Conservation (phyloP, 352 stramenopile genomes). For the Phytophthora boehmeriae region DNA sequence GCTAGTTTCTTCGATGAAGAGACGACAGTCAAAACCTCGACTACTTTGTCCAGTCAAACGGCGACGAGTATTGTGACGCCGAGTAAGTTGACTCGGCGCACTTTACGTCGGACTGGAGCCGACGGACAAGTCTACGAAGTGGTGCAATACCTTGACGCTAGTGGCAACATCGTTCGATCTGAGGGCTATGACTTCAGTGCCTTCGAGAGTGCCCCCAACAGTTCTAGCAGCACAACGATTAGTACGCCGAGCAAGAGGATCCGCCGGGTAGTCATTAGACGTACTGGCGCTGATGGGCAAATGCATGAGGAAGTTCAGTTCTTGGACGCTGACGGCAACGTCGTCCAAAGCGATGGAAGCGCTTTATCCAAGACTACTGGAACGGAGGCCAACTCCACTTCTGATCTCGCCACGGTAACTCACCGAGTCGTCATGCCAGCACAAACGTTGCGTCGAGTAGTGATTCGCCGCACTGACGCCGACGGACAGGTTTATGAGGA, state of each 20-base stretch:
- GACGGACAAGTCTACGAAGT: constrained; percentile 24
- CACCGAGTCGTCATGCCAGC: constrained; percentile 10
- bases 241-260: constrained; percentile 30
- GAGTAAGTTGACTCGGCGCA: constrained; percentile 17
- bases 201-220: constrained; percentile 6
- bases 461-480: constrained; percentile 12
- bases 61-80: constrained; percentile 26
- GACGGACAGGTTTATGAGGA: constrained; percentile 14
- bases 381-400: constrained; percentile 4
- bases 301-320: constrained; percentile 29
- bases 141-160: constrained; percentile 31
- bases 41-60: not conserved
- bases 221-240: constrained; percentile 1
- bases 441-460: constrained; percentile 16
- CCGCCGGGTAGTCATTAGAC: constrained; percentile 24
- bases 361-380: constrained; percentile 7
- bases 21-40: not conserved
- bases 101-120: constrained; percentile 25
- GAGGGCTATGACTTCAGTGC: constrained; percentile 16
- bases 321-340: constrained; percentile 28
- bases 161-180: constrained; percentile 26
- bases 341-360: constrained; percentile 19
- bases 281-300: constrained; percentile 24
- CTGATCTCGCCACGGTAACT: constrained; percentile 10
- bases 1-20: constrained; percentile 17